phyloP scores from a whole-genome alignment of 768 basidiomycete species.

The Rhodosporidiobolus sp. region DNA sequence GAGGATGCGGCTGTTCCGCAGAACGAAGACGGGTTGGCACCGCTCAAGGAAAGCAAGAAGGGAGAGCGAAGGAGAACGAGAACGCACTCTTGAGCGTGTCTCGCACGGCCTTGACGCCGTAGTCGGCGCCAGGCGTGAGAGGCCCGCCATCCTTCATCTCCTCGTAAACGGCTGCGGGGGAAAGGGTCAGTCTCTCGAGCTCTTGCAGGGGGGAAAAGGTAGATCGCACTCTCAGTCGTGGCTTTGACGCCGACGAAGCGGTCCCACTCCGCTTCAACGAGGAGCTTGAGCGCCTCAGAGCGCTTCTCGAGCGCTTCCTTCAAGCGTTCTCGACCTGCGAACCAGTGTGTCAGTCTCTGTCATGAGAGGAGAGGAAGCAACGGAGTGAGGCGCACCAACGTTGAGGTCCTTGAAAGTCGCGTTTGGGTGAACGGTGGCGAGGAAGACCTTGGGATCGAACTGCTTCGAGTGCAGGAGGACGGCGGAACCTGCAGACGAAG shows the following conservation, averaged over 20 bases:
- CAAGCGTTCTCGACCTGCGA: conserved; percentile 18
- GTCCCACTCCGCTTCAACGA: conserved; percentile 98
- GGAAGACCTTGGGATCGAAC: conserved; percentile 91
- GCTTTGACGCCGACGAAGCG: conserved; percentile 96
- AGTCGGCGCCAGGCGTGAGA: conserved; percentile 70
- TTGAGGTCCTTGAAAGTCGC: conserved; percentile 90
- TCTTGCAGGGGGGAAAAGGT: not conserved
- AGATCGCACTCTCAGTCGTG: conserved; percentile 75
- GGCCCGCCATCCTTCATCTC: conserved; percentile 86
- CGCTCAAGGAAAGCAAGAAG: not conserved
- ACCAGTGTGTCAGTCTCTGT: not conserved
- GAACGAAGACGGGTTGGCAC: no score
- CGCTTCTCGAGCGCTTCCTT: conserved; percentile 74
- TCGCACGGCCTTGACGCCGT: conserved; percentile 73
- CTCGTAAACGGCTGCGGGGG: conserved; percentile 66
- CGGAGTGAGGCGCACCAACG: conserved; percentile 57
- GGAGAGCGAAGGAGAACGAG: not conserved
- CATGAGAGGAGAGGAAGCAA: fast-evolving
- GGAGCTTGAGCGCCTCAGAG: conserved; percentile 86
- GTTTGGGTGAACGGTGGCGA: conserved; percentile 86
- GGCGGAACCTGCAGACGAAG: conserved; percentile 57
- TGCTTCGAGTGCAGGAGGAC: conserved; percentile 85
- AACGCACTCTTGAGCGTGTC: conserved; percentile 78
- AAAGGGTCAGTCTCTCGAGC: not conserved
- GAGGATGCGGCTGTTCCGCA: conserved; percentile 68